Evolutionary conservation across 768 basidiomycete genomes (phyloP), one percentile per base, ranked within the genome.

Genomic region (Boletus rex-veris): DNA sequence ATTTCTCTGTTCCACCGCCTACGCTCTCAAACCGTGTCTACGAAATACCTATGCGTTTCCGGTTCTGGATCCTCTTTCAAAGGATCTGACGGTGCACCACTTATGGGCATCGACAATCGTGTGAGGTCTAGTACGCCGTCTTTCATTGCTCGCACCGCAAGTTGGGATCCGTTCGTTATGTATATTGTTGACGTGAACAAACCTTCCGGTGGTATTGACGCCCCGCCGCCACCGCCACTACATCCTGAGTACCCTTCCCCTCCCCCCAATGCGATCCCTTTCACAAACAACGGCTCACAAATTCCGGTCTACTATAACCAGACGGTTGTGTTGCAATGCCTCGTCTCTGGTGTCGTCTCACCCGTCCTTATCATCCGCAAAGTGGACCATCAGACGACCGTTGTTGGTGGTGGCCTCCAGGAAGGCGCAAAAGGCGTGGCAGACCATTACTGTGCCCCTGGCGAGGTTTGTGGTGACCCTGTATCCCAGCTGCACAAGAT

Each of bases 291-390:
- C 59, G 87, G 89, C 1, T 85, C 86, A 4, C 88, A 88, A 64
- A 92, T 92, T 44, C 88, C 93, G 16, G 86, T 98, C 53, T 92
- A 94, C 72, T 98, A 98, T 78, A 98, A 98, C 66, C 90, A 95
- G 70, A 94, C 92, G 1, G 89, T 98, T 44, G 92, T 98, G 30
- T 72, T 98, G 35, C 96, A 98, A 67, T 98, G 94, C 64, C 76
- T 96, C 59, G 90, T 90, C 2, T 96, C 96, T 3, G 96, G 94
- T 28, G 89, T 94, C 40, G 90, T 96, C 62, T 92, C 90, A 54
- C 96, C 96, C 10, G 85, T 94, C 38, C 78, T 98, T 41, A 89
- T 98, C 72, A 89, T 98, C 60, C 90, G 96, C 50, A 92, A 94
- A 64, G 91, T 97, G 49, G 95, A 97, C 63, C 86, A 88, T 61